Evolutionary conservation across 805 yeast genomes (phyloP).

Genomic region (Sporopachydermia lactativora): DNA sequence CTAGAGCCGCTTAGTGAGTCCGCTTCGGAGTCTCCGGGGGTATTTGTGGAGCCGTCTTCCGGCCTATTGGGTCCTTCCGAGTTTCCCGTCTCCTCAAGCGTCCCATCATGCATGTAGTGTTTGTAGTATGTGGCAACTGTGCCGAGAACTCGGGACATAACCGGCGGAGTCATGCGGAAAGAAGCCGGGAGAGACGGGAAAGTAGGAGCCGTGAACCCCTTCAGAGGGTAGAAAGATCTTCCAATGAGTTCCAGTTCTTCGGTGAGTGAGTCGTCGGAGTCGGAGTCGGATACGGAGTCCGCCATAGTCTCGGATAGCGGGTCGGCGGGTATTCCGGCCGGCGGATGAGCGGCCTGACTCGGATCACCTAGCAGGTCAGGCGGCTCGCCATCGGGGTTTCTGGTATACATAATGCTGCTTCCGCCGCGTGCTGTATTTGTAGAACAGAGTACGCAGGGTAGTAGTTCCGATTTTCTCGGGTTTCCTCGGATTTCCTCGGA

Average conservation of each 20-base stretch:
- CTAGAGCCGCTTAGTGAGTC: neutral
- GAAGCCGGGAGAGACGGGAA: neutral
- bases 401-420: no score
- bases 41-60: neutral
- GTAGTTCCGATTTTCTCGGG: no score
- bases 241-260: neutral
- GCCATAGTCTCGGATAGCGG: no score
- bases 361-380: no score
- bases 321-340: no score
- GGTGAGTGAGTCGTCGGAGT: neutral
- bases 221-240: neutral
- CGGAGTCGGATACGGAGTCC: no score
- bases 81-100: neutral
- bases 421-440: no score
- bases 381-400: no score
- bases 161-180: neutral
- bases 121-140: neutral
- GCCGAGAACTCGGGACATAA: neutral
- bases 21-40: no score
- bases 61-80: neutral
- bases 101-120: neutral
- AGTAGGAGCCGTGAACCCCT: neutral
- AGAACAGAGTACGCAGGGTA: no score
- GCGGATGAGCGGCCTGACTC: no score
- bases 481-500: no score